A percentile compares a stretch with the other conserved stretches of the same genome.
phyloP scores from a whole-genome alignment of 1,139 yeast genomes.

The Lodderomyces orthopsilosis region DNA sequence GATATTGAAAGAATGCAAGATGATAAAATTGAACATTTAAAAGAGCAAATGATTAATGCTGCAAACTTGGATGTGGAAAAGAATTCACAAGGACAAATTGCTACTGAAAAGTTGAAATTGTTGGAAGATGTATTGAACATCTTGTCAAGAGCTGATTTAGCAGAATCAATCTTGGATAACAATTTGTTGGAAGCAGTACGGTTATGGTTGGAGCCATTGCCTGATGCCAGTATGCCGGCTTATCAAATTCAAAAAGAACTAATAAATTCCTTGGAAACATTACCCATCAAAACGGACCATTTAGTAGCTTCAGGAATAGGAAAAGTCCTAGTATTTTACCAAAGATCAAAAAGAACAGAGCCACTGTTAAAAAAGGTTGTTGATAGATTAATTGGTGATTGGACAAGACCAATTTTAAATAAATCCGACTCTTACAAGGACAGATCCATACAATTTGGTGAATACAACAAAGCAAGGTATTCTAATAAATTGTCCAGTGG shows the following conservation, averaged over 20 bases:
- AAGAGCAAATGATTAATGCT: constrained; percentile 90
- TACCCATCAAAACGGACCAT: constrained; percentile 95
- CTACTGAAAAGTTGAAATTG: constrained; percentile 80
- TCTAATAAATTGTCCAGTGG: constrained; percentile 46
- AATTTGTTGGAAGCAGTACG: constrained; percentile 91
- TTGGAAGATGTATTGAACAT: constrained; percentile 76
- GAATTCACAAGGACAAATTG: constrained; percentile 71
- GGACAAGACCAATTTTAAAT: constrained; percentile 98
- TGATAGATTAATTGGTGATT: constrained; percentile 87
- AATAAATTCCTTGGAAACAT: constrained; percentile 65
- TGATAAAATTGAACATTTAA: constrained; percentile 76
- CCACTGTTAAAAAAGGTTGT: constrained; percentile 82
- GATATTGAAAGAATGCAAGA: constrained; percentile 95
- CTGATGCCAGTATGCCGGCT: constrained; percentile 96
- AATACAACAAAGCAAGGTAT: constrained; percentile 62
- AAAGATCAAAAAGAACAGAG: constrained; percentile 87
- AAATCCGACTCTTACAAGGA: constrained; percentile 94
- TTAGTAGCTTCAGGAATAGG: constrained; percentile 93
- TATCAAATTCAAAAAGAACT: constrained; percentile 91
- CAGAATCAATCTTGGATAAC: constrained; percentile 92
- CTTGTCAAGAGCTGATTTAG: constrained; percentile 76
- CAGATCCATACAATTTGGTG: constrained; percentile 67
- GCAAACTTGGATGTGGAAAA: constrained; percentile 89
- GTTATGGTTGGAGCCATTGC: constrained; percentile 96
- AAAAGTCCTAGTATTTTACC: constrained; percentile 90